A percentile compares a stretch with the other conserved stretches of the same genome.
phyloP scores from a whole-genome alignment of 1,284 basidiomycete species.

The Sphagnurus paluster region DNA sequence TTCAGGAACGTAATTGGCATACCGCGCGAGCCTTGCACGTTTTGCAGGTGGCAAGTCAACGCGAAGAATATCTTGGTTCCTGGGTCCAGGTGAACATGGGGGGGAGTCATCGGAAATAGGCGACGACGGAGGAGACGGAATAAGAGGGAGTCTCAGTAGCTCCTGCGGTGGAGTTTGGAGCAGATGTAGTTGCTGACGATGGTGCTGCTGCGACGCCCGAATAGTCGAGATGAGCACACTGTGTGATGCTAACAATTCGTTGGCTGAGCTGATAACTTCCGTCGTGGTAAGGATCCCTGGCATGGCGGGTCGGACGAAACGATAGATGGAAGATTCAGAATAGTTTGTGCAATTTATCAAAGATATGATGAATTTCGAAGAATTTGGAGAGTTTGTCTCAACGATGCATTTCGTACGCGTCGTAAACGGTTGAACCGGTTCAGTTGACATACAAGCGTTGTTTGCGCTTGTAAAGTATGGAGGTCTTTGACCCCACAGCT shows the following conservation, averaged over 20 bases:
- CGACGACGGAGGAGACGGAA: conserved; percentile 45
- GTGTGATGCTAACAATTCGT: conserved; percentile 52
- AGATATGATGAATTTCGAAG: too few relatives aligned
- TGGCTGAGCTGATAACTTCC: conserved; percentile 47
- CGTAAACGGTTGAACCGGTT: too few relatives aligned
- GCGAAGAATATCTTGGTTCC: conserved; percentile 39
- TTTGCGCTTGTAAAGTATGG: conserved; percentile 1
- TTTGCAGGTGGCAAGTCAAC: conserved; percentile 69
- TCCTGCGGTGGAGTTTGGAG: conserved; percentile 30
- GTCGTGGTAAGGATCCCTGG: conserved; percentile 22
- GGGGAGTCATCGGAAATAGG: conserved; percentile 41
- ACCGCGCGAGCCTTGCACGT: conserved; percentile 64
- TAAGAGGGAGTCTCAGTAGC: conserved; percentile 47
- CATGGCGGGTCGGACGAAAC: neutral
- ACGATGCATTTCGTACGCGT: neutral
- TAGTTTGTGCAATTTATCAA: too few relatives aligned
- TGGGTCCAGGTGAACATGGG: conserved; percentile 45
- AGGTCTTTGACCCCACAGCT: neutral
- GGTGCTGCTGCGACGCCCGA: conserved; percentile 34
- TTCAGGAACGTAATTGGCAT: conserved; percentile 80
- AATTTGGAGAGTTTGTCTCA: neutral
- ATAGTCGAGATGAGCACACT: conserved; percentile 33
- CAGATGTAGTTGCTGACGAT: conserved; percentile 31
- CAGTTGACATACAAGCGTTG: neutral
- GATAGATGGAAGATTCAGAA: neutral